Evolutionary conservation across 2,329 filamentous ascomycete species (phyloP).

Genomic region (Hirsutella thompsonii): DNA sequence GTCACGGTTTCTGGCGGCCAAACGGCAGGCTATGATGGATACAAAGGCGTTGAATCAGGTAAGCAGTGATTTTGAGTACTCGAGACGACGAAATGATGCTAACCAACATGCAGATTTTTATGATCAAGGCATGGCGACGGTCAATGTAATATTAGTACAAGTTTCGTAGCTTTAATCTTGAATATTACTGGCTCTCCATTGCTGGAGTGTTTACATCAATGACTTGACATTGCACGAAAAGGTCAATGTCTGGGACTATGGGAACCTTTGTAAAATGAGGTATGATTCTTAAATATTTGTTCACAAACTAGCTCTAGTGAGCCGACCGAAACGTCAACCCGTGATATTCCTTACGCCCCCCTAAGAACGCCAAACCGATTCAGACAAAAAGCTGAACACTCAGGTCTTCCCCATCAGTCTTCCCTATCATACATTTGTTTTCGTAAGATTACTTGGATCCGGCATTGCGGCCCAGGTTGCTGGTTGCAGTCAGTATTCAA

Average conservation of each 20-base stretch:
- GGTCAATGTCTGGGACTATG: too few species aligned
- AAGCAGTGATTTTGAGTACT: conserved; percentile 3
- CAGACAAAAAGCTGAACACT: too few species aligned
- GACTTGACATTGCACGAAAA: too few species aligned
- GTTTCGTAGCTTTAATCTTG: background rate
- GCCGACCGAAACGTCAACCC: too few species aligned
- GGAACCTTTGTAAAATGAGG: too few species aligned
- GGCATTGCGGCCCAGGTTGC: conserved; percentile 21
- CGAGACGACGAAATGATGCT: background rate
- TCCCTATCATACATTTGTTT: background rate
- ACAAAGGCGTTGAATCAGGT: conserved; percentile 78
- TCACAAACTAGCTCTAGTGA: too few species aligned
- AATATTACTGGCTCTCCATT: background rate
- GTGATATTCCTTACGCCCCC: too few species aligned
- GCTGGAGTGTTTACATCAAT: too few species aligned
- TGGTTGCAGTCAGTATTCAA: conserved; percentile 2
- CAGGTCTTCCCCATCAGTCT: too few species aligned
- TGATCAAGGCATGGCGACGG: conserved; percentile 51
- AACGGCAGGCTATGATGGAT: conserved; percentile 72
- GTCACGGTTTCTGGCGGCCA: conserved; percentile 76
- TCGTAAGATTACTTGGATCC: conserved; percentile 8
- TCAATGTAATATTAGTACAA: background rate
- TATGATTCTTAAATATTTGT: too few species aligned
- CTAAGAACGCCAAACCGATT: too few species aligned
- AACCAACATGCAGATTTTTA: conserved; percentile 42